Evolutionary conservation across 306 rosid genomes (phyloP).

Genomic region (Glycine soja): DNA sequence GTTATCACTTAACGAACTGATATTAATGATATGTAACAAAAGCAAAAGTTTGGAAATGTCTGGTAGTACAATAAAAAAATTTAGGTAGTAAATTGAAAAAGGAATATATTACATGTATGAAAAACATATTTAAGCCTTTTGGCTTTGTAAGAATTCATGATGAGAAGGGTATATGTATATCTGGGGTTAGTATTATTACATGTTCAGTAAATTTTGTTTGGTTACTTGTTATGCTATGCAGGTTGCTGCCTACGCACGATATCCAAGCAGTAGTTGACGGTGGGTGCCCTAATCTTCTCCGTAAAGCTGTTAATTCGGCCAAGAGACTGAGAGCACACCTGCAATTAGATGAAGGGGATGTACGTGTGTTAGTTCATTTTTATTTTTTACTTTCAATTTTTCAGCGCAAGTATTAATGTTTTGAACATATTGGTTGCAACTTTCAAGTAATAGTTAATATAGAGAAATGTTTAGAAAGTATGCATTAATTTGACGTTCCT

Average conservation of each 20-base stretch:
- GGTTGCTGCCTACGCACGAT: constrained; percentile 69
- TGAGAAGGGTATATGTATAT: no score
- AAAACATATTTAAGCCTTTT: no score
- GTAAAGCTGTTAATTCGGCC: constrained; percentile 91
- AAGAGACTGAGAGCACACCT: constrained; percentile 80
- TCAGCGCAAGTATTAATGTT: constrained; percentile 6
- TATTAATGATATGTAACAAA: no score
- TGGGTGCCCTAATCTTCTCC: constrained; percentile 88
- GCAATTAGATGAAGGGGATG: constrained; percentile 91
- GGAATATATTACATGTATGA: no score
- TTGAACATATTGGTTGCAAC: neutral
- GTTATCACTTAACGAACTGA: no score
- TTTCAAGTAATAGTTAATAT: constrained; percentile 17
- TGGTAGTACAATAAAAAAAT: no score
- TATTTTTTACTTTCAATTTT: neutral
- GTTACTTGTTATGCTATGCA: constrained; percentile 55
- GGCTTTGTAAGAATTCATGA: no score
- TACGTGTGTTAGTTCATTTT: constrained; percentile 61
- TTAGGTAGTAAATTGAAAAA: no score
- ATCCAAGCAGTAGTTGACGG: constrained; percentile 67
- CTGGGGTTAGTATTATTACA: neutral
- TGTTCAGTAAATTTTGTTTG: constrained; percentile 3
- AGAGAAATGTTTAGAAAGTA: constrained; percentile 6
- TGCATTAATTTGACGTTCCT: neutral
- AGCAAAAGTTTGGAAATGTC: no score